Conservation (phyloP, 371 early-diverging fungal genomes). For the Syncephalastrum racemosum region DNA sequence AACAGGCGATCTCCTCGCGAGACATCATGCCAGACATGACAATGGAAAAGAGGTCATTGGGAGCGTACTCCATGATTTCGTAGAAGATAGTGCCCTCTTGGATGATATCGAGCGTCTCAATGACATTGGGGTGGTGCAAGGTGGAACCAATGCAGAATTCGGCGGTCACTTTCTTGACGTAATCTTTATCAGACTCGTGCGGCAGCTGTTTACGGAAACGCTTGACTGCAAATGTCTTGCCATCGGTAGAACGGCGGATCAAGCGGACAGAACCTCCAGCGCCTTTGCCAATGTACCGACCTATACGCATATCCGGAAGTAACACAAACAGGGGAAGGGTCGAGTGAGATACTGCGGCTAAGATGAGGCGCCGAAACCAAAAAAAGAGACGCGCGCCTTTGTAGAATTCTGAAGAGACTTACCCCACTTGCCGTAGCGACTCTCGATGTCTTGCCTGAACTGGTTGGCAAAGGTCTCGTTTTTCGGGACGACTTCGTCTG, state of each 20-base stretch:
- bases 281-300: conserved; percentile 72
- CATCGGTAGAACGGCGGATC: conserved; percentile 50
- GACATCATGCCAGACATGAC: conserved; percentile 71
- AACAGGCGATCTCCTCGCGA: conserved; percentile 67
- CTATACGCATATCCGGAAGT: too few species aligned
- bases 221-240: conserved; percentile 75
- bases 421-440: conserved; percentile 35
- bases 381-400: too few species aligned
- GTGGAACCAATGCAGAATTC: conserved; percentile 87
- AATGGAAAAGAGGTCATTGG: conserved; percentile 74
- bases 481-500: conserved; percentile 2
- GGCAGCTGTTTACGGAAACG: conserved; percentile 77
- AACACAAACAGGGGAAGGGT: too few species aligned
- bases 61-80: conserved; percentile 84
- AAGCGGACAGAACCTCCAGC: conserved; percentile 78
- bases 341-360: too few species aligned
- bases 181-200: conserved; percentile 72
- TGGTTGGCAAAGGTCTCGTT: conserved; percentile 25
- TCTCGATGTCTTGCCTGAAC: conserved; percentile 28
- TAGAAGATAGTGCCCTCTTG: conserved; percentile 62
- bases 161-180: conserved; percentile 79
- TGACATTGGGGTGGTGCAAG: conserved; percentile 82
- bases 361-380: background rate
- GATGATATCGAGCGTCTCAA: conserved; percentile 84
- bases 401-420: too few species aligned